Conservation (phyloP, 2,329 filamentous ascomycete genomes). For the Fonsecaea multimorphosa region DNA sequence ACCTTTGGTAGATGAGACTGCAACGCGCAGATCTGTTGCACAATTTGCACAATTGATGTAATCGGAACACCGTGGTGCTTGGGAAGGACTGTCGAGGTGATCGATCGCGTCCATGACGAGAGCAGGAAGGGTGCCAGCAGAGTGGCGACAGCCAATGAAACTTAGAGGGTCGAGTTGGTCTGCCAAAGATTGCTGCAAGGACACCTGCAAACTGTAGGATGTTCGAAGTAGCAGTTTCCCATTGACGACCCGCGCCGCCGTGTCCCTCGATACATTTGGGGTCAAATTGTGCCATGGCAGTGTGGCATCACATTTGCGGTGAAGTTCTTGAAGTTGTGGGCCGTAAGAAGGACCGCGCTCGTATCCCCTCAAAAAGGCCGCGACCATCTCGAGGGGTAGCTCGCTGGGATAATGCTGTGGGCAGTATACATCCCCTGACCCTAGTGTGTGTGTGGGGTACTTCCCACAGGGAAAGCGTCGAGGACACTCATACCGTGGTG, state of each 20-base stretch:
- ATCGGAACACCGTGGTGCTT: constrained; percentile 13
- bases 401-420: background rate
- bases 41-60: constrained; percentile 19
- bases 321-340: constrained; percentile 22
- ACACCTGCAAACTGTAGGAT: constrained; percentile 10
- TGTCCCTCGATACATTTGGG: constrained; percentile 10
- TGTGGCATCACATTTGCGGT: constrained; percentile 7
- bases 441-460: background rate
- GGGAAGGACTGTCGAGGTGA: constrained; percentile 2
- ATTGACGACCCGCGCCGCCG: constrained; percentile 12
- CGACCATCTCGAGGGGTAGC: constrained; percentile 10
- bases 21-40: constrained; percentile 21
- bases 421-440: background rate
- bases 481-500: constrained; percentile 4
- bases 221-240: constrained; percentile 17
- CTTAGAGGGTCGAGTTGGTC: background rate
- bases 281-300: background rate
- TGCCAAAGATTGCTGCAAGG: constrained; percentile 10
- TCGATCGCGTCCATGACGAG: constrained; percentile 21
- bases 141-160: constrained; percentile 15
- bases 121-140: constrained; percentile 5
- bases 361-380: constrained; percentile 21
- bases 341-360: constrained; percentile 23
- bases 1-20: background rate
- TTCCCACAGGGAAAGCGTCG: background rate